A percentile compares a stretch with the other conserved stretches of the same genome.
Conservation (phyloP, 1,139 yeast genomes). For the Insectozyma bohioensis region DNA sequence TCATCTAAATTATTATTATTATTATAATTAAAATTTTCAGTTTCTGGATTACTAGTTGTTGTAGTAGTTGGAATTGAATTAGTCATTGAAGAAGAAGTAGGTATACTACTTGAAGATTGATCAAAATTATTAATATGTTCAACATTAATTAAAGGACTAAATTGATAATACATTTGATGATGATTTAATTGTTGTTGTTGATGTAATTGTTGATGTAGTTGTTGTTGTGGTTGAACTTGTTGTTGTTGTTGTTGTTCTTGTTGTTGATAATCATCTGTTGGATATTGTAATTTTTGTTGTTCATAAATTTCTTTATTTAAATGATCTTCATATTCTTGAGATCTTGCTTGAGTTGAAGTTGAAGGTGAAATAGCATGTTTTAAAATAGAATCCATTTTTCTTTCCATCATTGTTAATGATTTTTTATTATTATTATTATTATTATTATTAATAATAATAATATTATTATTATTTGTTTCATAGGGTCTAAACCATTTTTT, state of each 20-base stretch:
- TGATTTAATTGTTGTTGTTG: constrained; percentile 1
- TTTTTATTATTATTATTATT: background rate
- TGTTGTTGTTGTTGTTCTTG: constrained; percentile 2
- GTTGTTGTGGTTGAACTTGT: background rate
- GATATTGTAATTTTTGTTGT: constrained; percentile 4
- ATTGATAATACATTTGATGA: background rate
- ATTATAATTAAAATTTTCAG: too few species aligned
- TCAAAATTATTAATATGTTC: background rate
- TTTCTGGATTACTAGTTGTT: background rate
- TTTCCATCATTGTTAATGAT: constrained; percentile 2
- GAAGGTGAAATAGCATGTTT: constrained; percentile 9
- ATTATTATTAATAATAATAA: background rate
- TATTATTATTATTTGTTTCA: constrained; percentile 1
- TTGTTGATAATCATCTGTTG: constrained; percentile 2
- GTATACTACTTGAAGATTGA: background rate
- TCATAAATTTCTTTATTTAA: constrained; percentile 1
- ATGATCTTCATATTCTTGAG: constrained; percentile 8
- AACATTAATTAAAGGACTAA: background rate
- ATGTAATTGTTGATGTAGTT: constrained; percentile 1
- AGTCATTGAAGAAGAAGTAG: too few species aligned
- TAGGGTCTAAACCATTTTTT: constrained; percentile 13
- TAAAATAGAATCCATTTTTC: constrained; percentile 7
- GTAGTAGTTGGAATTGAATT: background rate
- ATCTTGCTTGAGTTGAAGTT: constrained; percentile 6
- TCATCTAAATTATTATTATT: background rate